Evolutionary conservation across 2,329 filamentous ascomycete genomes (phyloP).

Genomic region (Diplodia intermedia): DNA sequence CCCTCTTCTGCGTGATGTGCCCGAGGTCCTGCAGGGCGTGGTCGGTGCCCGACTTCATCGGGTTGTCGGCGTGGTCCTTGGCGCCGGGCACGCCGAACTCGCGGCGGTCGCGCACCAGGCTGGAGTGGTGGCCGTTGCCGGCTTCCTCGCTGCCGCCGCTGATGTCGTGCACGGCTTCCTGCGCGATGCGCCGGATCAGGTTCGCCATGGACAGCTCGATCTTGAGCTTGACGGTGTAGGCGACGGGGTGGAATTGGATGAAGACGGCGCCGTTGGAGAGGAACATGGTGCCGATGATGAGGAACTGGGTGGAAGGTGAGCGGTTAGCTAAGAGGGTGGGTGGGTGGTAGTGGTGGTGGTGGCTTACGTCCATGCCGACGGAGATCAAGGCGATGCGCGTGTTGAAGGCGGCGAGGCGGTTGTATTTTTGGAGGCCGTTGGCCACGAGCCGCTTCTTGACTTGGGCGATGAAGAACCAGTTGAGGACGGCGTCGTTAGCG

Average conservation of each 20-base stretch:
- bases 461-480: conserved; percentile 41
- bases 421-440: conserved; percentile 42
- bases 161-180: conserved; percentile 15
- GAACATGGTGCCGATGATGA: conserved; percentile 32
- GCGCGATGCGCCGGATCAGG: conserved; percentile 42
- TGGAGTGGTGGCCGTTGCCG: neutral
- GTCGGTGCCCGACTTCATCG: neutral
- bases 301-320: conserved; percentile 4
- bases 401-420: conserved; percentile 40
- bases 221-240: conserved; percentile 54
- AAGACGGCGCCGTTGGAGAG: conserved; percentile 33
- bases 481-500: conserved; percentile 39
- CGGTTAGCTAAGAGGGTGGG: neutral
- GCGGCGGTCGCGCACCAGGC: conserved; percentile 5
- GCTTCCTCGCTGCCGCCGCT: neutral
- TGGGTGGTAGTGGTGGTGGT: too few relatives aligned
- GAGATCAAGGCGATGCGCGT: conserved; percentile 40
- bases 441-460: conserved; percentile 40
- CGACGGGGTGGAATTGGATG: conserved; percentile 52
- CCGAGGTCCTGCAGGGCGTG: conserved; percentile 1
- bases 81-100: neutral
- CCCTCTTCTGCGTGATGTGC: neutral
- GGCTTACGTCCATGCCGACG: conserved; percentile 39
- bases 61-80: neutral
- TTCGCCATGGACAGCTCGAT: conserved; percentile 56